Base-by-base conservation (phyloP, 106 monocot species). In the Posidonia australis region DNA sequence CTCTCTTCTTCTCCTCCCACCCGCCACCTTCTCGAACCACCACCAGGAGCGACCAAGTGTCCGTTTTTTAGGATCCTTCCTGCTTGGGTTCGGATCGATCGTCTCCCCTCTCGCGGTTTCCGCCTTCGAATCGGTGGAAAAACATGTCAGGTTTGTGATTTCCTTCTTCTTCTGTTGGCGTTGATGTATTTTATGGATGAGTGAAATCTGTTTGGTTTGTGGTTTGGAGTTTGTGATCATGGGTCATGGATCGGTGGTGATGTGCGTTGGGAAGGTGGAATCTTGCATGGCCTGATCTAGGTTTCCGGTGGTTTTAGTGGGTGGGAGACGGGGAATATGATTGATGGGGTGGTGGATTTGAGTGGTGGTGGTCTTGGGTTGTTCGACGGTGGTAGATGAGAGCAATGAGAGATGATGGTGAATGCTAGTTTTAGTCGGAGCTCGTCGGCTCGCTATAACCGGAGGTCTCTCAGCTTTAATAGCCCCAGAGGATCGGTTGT, bases 401-500 rank as follows among this genome's bases (percentile, higher is more conserved):
- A 58, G 27, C 27, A 58, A 58, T 58, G 57, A 58, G 61, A 61
- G 41, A 43, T 30, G 18, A 61, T 61, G 61, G 21, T 44, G 43
- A 61, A 28, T 42, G 31, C n/a, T 9, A 61, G 28, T 44, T 42
- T 42, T 20, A 13, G 61, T 2, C 41, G 61, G 43, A 61, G 13
- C 12, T 41, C 61, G 18, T 61, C 61, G 43, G 32, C 36, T 41
- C 89, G 81, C 13, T 27, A 68, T 51, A 58, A 72, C 5, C 67
- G 77, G 22, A 81, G 84, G 60, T 75, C 54, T 21, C 36, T 65
- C 54, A 76, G 66, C 67, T n/a, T 71, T 28, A 69, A 29, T 60
- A 86, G 90, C 66, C 83, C 90, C 66, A 73, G 86, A 61, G 53
- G 71, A 60, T 70, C 65, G 14, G 22, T 43, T 13, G 44, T 20